Evolutionary conservation across 2,329 filamentous ascomycete species (phyloP).

Genomic region (Ophiostoma pallidulum): DNA sequence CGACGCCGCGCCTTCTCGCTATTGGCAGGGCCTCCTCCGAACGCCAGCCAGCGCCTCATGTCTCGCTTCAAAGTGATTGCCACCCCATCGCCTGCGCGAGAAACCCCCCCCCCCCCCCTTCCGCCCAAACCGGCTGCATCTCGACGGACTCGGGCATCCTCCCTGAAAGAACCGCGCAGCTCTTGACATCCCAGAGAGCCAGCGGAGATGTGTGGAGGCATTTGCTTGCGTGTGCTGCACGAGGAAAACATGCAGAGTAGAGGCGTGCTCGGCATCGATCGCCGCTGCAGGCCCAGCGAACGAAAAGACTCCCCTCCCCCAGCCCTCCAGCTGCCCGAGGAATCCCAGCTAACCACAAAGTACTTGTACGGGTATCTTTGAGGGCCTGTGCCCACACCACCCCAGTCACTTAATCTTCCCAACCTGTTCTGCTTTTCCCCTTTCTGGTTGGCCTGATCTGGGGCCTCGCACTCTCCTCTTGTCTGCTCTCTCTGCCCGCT

Average conservation of each 20-base stretch:
- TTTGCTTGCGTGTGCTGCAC: too few species aligned
- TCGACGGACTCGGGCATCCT: constrained; percentile 2
- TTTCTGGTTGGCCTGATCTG: constrained; percentile 8
- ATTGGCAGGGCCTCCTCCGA: neutral
- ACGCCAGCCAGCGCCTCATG: neutral
- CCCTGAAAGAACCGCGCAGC: neutral
- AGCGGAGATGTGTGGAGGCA: neutral
- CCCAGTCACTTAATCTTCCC: constrained; percentile 13
- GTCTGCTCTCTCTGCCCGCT: constrained; percentile 1
- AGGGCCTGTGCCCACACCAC: constrained; percentile 11
- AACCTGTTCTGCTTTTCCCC: constrained; percentile 8
- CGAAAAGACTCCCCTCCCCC: neutral
- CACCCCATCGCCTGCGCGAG: neutral
- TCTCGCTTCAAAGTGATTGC: too few species aligned
- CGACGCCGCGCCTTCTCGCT: neutral
- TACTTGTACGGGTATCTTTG: too few species aligned
- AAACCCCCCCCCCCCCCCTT: too few species aligned
- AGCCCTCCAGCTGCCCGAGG: neutral
- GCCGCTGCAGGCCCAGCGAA: too few species aligned
- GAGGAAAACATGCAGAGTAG: too few species aligned
- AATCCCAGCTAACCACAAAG: too few species aligned
- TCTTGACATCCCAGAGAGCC: neutral
- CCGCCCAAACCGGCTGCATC: neutral
- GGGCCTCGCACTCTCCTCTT: neutral
- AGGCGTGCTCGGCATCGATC: too few species aligned